Evolutionary conservation across 2,329 filamentous ascomycete genomes (phyloP).

Genomic region (Sclerotinia sclerotiorum): DNA sequence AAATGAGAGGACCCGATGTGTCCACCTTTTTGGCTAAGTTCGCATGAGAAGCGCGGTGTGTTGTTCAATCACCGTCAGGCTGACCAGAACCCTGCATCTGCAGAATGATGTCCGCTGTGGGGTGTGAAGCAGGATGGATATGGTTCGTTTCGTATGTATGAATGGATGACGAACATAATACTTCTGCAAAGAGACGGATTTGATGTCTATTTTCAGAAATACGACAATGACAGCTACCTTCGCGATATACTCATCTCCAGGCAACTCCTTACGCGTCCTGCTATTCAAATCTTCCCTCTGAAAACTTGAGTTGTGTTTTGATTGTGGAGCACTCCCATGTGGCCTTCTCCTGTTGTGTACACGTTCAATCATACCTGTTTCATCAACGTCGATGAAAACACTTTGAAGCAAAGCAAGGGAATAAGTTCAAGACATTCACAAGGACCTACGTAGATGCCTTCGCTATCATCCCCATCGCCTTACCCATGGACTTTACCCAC

Average conservation of each 20-base stretch:
- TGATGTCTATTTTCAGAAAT: constrained; percentile 18
- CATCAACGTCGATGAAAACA: constrained; percentile 5
- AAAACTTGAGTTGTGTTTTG: constrained; percentile 3
- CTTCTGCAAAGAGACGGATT: constrained; percentile 16
- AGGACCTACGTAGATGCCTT: constrained; percentile 12
- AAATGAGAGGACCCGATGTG: constrained; percentile 27
- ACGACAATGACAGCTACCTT: constrained; percentile 16
- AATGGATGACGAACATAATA: constrained; percentile 18
- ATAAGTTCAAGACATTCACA: constrained; percentile 7
- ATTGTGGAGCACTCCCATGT: constrained; percentile 18
- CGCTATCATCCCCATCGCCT: constrained; percentile 7
- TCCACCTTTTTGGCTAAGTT: constrained; percentile 26
- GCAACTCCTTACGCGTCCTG: background rate
- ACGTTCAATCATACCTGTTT: constrained; percentile 14
- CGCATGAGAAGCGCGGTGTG: constrained; percentile 36
- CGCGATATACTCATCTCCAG: constrained; percentile 10
- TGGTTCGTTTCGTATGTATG: constrained; percentile 20
- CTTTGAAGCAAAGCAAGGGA: constrained; percentile 5
- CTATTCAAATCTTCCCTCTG: background rate
- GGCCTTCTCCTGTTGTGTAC: constrained; percentile 15
- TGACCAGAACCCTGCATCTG: constrained; percentile 34
- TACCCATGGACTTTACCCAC: constrained; percentile 10
- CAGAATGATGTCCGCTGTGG: constrained; percentile 30
- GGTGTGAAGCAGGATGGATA: constrained; percentile 24
- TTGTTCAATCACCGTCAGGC: constrained; percentile 34